Evolutionary conservation across 2,329 filamentous ascomycete genomes (phyloP).

Genomic region (Nakataea oryzae): DNA sequence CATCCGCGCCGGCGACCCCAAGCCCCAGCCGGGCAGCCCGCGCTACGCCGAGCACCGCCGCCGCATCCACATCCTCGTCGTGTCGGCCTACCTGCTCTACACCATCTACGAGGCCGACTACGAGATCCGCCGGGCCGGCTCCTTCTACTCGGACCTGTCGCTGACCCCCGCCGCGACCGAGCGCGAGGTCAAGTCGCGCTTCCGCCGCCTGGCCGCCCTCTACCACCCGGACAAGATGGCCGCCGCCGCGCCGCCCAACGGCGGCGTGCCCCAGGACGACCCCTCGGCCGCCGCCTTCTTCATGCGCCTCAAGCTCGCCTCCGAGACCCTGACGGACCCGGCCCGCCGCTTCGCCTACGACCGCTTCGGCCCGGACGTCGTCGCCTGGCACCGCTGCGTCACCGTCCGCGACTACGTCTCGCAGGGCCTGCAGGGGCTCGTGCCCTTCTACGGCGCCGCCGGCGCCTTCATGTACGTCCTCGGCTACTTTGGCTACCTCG

Average conservation of each 20-base stretch:
- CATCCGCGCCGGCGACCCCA: constrained; percentile 80
- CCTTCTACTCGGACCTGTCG: constrained; percentile 72
- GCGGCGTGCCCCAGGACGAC: constrained; percentile 14
- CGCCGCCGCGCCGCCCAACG: constrained; percentile 24
- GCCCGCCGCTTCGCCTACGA: constrained; percentile 80
- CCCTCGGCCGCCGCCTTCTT: constrained; percentile 44
- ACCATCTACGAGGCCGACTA: constrained; percentile 89
- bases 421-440: constrained; percentile 44
- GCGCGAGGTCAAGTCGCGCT: constrained; percentile 70
- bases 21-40: constrained; percentile 58
- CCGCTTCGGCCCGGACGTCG: constrained; percentile 67
- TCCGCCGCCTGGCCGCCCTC: constrained; percentile 62
- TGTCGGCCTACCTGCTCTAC: constrained; percentile 76
- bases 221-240: constrained; percentile 79
- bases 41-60: constrained; percentile 66
- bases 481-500: constrained; percentile 55
- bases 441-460: constrained; percentile 51
- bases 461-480: constrained; percentile 50
- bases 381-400: constrained; percentile 53
- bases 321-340: constrained; percentile 72
- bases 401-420: constrained; percentile 65
- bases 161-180: constrained; percentile 61
- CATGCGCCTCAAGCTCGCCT: constrained; percentile 71
- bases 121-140: constrained; percentile 58
- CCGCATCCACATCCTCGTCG: constrained; percentile 73